A percentile compares a stretch with the other conserved stretches of the same genome.
Evolutionary conservation across 2,329 filamentous ascomycete species (phyloP).

Genomic region (Neoascochyta sp.): DNA sequence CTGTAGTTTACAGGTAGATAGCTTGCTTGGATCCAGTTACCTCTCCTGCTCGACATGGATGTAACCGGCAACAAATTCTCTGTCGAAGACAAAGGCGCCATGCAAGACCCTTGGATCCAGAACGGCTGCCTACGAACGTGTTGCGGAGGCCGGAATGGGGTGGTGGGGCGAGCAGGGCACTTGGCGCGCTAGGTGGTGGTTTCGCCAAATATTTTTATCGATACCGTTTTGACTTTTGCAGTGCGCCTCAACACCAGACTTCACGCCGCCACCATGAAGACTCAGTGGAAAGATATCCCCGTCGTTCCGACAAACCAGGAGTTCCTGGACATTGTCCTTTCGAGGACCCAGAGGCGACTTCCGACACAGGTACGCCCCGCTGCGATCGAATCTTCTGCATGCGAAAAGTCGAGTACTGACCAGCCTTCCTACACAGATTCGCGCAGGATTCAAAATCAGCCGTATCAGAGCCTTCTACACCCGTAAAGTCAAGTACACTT

Average conservation of each 20-base stretch:
- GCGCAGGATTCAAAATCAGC: slow-evolving; percentile 91
- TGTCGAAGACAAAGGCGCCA: no score
- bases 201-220: slow-evolving; percentile 15
- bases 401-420: slow-evolving; percentile 75
- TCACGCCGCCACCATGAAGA: slow-evolving; percentile 34
- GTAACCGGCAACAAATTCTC: no score
- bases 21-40: no score
- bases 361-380: slow-evolving; percentile 93
- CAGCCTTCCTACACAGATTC: slow-evolving; percentile 88
- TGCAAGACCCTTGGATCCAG: no score
- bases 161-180: slow-evolving; percentile 8
- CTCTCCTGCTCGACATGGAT: no score
- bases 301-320: slow-evolving; percentile 90
- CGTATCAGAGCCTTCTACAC: slow-evolving; percentile 96
- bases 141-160: no score
- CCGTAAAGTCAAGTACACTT: slow-evolving; percentile 88
- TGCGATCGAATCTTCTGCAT: no score
- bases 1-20: no score
- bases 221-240: slow-evolving; percentile 14
- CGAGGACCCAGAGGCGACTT: slow-evolving; percentile 76
- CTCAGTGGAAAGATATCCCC: slow-evolving; percentile 61
- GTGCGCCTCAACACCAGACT: slow-evolving; percentile 14
- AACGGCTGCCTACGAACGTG: no score
- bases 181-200: slow-evolving; percentile 11
- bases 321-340: slow-evolving; percentile 96